A percentile compares a stretch with the other conserved stretches of the same genome.
Conservation (phyloP, 441 rosid genomes). For the Erodium trifolium region DNA sequence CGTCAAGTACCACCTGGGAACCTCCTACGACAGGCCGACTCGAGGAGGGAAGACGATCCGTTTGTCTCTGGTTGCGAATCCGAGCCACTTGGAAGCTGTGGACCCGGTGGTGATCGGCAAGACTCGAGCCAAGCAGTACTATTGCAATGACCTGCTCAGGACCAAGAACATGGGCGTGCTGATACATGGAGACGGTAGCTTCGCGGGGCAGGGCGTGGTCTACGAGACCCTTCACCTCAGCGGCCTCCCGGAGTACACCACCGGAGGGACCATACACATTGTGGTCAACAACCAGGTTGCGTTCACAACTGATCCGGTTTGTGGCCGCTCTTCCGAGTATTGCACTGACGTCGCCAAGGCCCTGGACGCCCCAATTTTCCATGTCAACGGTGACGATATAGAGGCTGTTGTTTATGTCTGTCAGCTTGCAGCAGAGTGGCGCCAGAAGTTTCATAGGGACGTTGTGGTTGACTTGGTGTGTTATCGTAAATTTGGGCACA, state of each 20-base stretch:
- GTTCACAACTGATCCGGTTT: slow-evolving; percentile 25
- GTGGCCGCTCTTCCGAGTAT: slow-evolving; percentile 23
- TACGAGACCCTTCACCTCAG: slow-evolving; percentile 28
- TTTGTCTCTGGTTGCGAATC: slow-evolving; percentile 26
- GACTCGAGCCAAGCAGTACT: slow-evolving; percentile 26
- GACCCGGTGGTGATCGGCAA: slow-evolving; percentile 28
- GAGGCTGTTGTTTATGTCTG: slow-evolving; percentile 28
- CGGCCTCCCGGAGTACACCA: slow-evolving; percentile 24
- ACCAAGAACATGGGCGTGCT: slow-evolving; percentile 23
- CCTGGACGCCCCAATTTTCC: slow-evolving; percentile 26
- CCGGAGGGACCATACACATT: slow-evolving; percentile 26
- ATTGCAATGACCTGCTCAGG: slow-evolving; percentile 19
- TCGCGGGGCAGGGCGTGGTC: slow-evolving; percentile 28
- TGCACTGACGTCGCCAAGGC: slow-evolving; percentile 29
- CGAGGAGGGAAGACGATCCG: slow-evolving; percentile 25
- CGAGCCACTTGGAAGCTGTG: slow-evolving; percentile 29
- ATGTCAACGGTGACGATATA: slow-evolving; percentile 27
- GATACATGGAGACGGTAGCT: slow-evolving; percentile 28
- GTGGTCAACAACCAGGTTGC: slow-evolving; percentile 29
- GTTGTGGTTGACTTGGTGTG: slow-evolving; percentile 28
- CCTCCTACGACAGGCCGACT: slow-evolving; percentile 7
- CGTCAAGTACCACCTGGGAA: slow-evolving; percentile 28
- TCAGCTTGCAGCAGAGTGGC: slow-evolving; percentile 29
- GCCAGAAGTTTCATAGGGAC: slow-evolving; percentile 24
- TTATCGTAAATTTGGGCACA: slow-evolving; percentile 25